These are phyloP conservation scores for Sungouiozyma intestinalis DNA, from an alignment of 805 yeast genomes.

Conservation along the genomic window DNA sequence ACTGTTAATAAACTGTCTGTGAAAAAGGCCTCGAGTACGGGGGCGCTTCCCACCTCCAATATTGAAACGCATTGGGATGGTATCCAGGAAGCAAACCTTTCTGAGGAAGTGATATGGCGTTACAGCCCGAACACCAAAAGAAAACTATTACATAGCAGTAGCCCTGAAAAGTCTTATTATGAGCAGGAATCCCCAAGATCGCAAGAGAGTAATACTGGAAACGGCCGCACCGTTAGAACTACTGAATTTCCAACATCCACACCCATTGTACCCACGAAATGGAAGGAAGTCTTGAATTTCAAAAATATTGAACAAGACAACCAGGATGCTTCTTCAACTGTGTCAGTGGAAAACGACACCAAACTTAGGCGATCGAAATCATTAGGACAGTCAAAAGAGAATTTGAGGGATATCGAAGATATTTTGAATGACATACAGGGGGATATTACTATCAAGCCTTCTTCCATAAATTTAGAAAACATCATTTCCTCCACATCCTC, in stretches of 20 bases:
- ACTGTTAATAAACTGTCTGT: neutral
- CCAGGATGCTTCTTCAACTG: neutral
- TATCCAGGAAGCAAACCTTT: conserved; percentile 7
- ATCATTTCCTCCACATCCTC: neutral
- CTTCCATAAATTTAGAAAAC: neutral
- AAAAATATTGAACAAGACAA: conserved; percentile 1
- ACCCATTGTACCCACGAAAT: conserved; percentile 20
- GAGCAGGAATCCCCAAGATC: conserved; percentile 5
- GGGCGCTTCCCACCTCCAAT: neutral
- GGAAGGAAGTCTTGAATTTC: conserved; percentile 19
- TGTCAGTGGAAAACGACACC: neutral
- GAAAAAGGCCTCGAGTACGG: neutral
- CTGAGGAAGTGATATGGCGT: conserved; percentile 27
- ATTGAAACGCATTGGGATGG: neutral
- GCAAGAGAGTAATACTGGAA: conserved; percentile 6
- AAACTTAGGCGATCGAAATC: neutral
- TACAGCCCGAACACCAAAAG: conserved; percentile 18
- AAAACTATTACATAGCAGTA: conserved; percentile 8
- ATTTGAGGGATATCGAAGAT: conserved; percentile 24
- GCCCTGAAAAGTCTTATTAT: conserved; percentile 14
- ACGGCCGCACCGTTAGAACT: neutral
- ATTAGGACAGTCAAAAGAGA: conserved; percentile 2
- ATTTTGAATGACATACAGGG: conserved; percentile 23
- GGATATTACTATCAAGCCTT: conserved; percentile 8
- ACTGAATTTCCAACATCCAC: conserved; percentile 19